Conservation (phyloP, 2,329 filamentous ascomycete genomes). For the Penicillium sp. region DNA sequence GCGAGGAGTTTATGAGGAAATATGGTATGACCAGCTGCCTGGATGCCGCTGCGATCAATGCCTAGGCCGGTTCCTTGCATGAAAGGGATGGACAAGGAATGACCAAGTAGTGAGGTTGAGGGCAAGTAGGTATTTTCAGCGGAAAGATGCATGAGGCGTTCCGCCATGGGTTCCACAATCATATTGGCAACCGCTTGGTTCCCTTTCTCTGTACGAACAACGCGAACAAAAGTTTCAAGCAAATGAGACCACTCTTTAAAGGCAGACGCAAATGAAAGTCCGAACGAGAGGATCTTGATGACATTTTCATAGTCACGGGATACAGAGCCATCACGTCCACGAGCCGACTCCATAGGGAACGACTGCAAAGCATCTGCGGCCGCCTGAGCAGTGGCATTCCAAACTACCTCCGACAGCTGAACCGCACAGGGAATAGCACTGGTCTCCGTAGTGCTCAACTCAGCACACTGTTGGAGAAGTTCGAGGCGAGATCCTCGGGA, state of each 20-base stretch:
- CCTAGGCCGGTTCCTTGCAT: constrained; percentile 10
- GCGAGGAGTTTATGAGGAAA: constrained; percentile 53
- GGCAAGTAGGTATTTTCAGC: constrained; percentile 29
- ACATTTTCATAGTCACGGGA: constrained; percentile 60
- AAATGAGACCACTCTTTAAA: constrained; percentile 42
- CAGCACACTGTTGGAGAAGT: constrained; percentile 32
- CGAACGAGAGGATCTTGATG: constrained; percentile 57
- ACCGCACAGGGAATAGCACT: constrained; percentile 7
- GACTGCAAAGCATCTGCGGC: constrained; percentile 36
- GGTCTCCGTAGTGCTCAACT: constrained; percentile 17
- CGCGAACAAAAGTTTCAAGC: constrained; percentile 49
- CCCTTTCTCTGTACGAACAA: constrained; percentile 56
- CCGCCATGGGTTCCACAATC: constrained; percentile 63
- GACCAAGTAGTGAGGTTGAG: constrained; percentile 25
- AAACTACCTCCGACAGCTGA: constrained; percentile 23
- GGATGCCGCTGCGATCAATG: constrained; percentile 1
- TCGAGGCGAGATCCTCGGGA: constrained; percentile 33
- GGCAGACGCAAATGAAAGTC: constrained; percentile 33
- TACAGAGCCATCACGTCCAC: constrained; percentile 46
- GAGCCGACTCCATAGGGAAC: constrained; percentile 33
- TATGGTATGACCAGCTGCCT: background rate
- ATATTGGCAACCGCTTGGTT: constrained; percentile 58
- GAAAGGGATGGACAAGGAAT: constrained; percentile 31
- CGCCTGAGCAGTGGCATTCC: constrained; percentile 30
- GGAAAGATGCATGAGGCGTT: constrained; percentile 36